A percentile compares a stretch with the other conserved stretches of the same genome.
Conservation (phyloP, 1,284 basidiomycete species). For the Amylostereum areolatum region DNA sequence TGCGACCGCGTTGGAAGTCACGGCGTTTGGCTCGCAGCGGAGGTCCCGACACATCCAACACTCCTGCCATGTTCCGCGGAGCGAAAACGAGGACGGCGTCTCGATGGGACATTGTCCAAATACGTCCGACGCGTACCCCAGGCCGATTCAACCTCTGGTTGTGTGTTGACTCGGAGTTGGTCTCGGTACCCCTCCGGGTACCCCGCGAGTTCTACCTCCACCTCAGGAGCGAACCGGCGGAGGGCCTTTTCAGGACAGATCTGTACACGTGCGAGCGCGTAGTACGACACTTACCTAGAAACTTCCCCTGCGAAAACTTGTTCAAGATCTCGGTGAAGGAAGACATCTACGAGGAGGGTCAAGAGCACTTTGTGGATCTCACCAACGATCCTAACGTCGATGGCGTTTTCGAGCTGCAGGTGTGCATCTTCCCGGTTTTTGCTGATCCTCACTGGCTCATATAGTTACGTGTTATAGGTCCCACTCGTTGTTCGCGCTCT, state of each 20-base stretch:
- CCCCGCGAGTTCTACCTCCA: conserved; percentile 93
- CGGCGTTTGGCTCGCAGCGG: conserved; percentile 43
- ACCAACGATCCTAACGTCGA: conserved; percentile 95
- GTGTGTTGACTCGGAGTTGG: conserved; percentile 75
- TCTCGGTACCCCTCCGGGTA: conserved; percentile 78
- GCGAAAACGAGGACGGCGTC: conserved; percentile 56
- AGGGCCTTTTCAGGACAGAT: conserved; percentile 61
- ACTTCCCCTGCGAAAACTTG: conserved; percentile 72
- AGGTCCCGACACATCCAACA: conserved; percentile 28
- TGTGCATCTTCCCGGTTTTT: conserved; percentile 21
- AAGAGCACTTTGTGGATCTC: conserved; percentile 88
- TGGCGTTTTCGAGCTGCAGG: conserved; percentile 92
- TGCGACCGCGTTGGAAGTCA: conserved; percentile 78
- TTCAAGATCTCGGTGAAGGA: conserved; percentile 86
- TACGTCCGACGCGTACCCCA: conserved; percentile 70
- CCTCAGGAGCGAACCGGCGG: conserved; percentile 61
- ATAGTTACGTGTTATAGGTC: conserved; percentile 41
- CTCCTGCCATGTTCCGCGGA: conserved; percentile 80
- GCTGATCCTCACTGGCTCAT: conserved; percentile 3
- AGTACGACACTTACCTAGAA: conserved; percentile 76
- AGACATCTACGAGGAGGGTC: conserved; percentile 76
- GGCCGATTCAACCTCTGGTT: conserved; percentile 93
- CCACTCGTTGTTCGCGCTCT: conserved; percentile 83
- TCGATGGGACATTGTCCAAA: conserved; percentile 92
- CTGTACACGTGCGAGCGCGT: conserved; percentile 75